Evolutionary conservation across 345 rosid genomes (phyloP).

Genomic region (Salix arbutifolia): DNA sequence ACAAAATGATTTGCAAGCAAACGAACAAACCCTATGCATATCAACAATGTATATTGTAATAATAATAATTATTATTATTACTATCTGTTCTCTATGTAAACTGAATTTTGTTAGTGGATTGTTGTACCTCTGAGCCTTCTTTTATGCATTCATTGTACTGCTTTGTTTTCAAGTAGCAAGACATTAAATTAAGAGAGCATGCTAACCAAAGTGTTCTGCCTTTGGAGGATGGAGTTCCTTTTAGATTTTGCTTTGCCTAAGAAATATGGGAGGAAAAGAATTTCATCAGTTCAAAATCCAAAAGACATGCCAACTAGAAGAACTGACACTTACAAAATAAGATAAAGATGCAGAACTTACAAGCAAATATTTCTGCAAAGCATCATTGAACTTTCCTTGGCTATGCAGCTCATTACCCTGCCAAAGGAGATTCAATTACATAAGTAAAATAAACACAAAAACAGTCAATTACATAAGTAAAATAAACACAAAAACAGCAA

Average conservation of each 20-base stretch:
- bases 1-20: background rate
- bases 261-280: conserved; percentile 2
- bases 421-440: conserved; percentile 7
- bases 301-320: background rate
- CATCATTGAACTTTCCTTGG: conserved; percentile 66
- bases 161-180: conserved; percentile 83
- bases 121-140: conserved; percentile 85
- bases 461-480: background rate
- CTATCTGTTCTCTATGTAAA: background rate
- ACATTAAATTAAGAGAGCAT: conserved; percentile 93
- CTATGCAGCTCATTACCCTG: conserved; percentile 93
- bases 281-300: conserved; percentile 9
- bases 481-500: background rate
- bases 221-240: conserved; percentile 60
- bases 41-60: background rate
- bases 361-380: conserved; percentile 70
- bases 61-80: background rate
- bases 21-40: background rate
- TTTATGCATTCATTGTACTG: conserved; percentile 64
- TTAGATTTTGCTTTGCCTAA: conserved; percentile 82
- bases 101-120: background rate
- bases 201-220: conserved; percentile 58
- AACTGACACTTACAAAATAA: background rate
- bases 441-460: background rate
- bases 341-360: conserved; percentile 40